These are phyloP conservation scores for Penicillium malachiteum DNA, from an alignment of 495 filamentous ascomycete genomes.

Conservation along the genomic window DNA sequence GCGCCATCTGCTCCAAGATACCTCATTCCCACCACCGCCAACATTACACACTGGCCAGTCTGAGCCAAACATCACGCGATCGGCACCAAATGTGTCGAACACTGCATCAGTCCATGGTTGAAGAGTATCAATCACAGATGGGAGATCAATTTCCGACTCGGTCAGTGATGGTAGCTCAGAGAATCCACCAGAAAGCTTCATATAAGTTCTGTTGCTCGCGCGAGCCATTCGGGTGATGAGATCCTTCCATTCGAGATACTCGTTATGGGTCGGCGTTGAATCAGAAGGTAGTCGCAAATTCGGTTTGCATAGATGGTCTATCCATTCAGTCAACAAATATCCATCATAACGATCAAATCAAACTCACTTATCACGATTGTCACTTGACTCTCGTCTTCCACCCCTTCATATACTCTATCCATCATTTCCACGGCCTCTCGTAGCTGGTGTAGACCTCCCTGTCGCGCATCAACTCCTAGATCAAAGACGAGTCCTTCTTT, in stretches of 20 bases:
- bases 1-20: conserved; percentile 51
- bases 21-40: conserved; percentile 53
- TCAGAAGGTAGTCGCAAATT: conserved; percentile 54
- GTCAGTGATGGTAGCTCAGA: conserved; percentile 60
- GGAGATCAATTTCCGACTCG: conserved; percentile 36
- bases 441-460: conserved; percentile 67
- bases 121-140: conserved; percentile 40
- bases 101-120: conserved; percentile 66
- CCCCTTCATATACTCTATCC: conserved; percentile 54
- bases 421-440: conserved; percentile 73
- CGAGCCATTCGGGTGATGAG: conserved; percentile 49
- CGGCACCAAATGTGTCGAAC: conserved; percentile 64
- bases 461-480: conserved; percentile 72
- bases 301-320: conserved; percentile 89
- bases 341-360: not conserved
- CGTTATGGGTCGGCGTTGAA: conserved; percentile 46
- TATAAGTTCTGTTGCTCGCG: conserved; percentile 59
- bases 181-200: conserved; percentile 87
- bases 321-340: conserved; percentile 5
- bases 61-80: conserved; percentile 81
- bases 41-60: conserved; percentile 89
- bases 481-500: conserved; percentile 68
- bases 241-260: conserved; percentile 54
- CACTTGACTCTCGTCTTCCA: conserved; percentile 51
- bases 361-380: conserved; percentile 65